Evolutionary conservation across 2,329 filamentous ascomycete genomes (phyloP).

Genomic region (Emmonsia crescens): DNA sequence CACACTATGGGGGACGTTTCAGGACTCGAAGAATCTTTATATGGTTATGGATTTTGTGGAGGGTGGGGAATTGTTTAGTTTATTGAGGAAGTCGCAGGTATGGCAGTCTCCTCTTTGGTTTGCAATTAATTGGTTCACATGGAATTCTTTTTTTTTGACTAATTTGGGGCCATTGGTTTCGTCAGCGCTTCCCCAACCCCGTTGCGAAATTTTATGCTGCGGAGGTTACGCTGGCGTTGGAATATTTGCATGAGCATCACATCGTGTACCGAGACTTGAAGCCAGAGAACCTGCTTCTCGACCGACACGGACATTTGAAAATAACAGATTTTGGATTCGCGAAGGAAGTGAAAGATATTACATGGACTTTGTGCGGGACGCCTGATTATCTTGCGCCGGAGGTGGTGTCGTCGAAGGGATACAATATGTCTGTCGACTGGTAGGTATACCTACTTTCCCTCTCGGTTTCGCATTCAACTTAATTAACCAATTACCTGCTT

Average conservation of each 20-base stretch:
- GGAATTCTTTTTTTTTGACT: slow-evolving; percentile 1
- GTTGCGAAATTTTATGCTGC: slow-evolving; percentile 99
- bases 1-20: slow-evolving; percentile 96
- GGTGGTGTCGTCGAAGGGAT: slow-evolving; percentile 97
- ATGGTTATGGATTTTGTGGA: slow-evolving; percentile 99
- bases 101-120: slow-evolving; percentile 28
- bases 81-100: slow-evolving; percentile 85
- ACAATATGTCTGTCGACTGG: slow-evolving; percentile 99
- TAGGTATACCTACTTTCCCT: slow-evolving; percentile 38
- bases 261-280: slow-evolving; percentile 98
- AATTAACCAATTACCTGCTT: background rate
- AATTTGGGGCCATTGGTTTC: background rate
- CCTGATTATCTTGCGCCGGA: slow-evolving; percentile 96
- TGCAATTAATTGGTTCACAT: too few relatives aligned
- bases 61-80: slow-evolving; percentile 90
- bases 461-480: slow-evolving; percentile 9
- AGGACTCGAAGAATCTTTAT: slow-evolving; percentile 89
- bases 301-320: slow-evolving; percentile 88
- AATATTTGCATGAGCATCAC: slow-evolving; percentile 87
- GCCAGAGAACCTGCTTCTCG: slow-evolving; percentile 83
- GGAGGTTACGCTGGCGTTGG: slow-evolving; percentile 87
- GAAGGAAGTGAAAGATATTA: slow-evolving; percentile 96
- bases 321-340: slow-evolving; percentile 99
- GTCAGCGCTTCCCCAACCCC: slow-evolving; percentile 93
- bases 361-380: slow-evolving; percentile 95